Conservation (phyloP, 768 basidiomycete species). For the Auricularia heimuer region DNA sequence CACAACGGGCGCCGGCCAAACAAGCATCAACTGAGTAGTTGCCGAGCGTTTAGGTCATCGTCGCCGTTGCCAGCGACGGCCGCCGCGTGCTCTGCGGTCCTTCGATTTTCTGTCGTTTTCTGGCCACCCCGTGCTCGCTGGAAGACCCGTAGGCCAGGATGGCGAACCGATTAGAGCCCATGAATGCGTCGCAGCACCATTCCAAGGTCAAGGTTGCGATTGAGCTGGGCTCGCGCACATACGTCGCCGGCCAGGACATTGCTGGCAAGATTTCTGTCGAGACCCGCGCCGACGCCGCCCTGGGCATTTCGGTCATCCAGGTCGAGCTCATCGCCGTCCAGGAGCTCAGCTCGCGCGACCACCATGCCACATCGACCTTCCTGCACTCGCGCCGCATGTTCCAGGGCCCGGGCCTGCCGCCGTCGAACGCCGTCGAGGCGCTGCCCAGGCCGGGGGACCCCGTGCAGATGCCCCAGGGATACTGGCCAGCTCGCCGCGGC, state of each 20-base stretch:
- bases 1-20: no score
- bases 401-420: constrained; percentile 73
- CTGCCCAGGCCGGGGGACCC: constrained; percentile 49
- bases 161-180: constrained; percentile 41
- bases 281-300: constrained; percentile 54
- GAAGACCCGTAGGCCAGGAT: background rate
- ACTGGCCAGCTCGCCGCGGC: constrained; percentile 67
- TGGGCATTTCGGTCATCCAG: constrained; percentile 68
- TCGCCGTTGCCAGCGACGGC: no score
- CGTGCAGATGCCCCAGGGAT: constrained; percentile 45
- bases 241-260: constrained; percentile 56
- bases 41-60: no score
- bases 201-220: constrained; percentile 66
- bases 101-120: no score
- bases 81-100: no score
- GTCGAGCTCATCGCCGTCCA: constrained; percentile 68
- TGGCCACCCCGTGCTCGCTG: background rate
- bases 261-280: constrained; percentile 75
- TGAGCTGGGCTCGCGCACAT: constrained; percentile 44
- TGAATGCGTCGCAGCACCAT: constrained; percentile 76
- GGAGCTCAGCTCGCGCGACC: constrained; percentile 69
- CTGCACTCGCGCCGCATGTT: constrained; percentile 61
- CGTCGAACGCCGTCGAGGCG: constrained; percentile 71
- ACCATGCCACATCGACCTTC: constrained; percentile 72
- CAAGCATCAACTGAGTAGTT: no score